Evolutionary conservation across 1,284 basidiomycete genomes (phyloP).

Genomic region (Trametes sp.): DNA sequence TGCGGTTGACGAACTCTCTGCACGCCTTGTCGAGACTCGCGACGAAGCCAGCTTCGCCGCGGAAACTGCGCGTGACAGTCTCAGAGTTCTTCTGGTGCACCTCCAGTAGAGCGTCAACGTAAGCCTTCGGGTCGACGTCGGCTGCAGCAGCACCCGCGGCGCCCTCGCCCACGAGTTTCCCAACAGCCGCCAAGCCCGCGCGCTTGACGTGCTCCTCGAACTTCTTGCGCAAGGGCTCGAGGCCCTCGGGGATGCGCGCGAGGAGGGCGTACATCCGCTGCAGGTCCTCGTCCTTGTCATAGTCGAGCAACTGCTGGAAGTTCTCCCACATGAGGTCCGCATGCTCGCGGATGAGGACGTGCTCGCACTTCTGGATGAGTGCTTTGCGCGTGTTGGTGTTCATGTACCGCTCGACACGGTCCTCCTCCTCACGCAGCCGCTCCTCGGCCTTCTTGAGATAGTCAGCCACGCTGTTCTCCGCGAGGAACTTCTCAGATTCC

Average conservation of each 20-base stretch:
- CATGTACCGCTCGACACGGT: slow-evolving; percentile 94
- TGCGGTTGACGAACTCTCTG: slow-evolving; percentile 95
- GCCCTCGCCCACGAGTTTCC: slow-evolving; percentile 80
- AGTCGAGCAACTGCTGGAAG: slow-evolving; percentile 93
- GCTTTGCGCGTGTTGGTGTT: slow-evolving; percentile 88
- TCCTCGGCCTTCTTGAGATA: slow-evolving; percentile 98
- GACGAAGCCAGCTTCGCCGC: slow-evolving; percentile 94
- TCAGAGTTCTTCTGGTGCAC: slow-evolving; percentile 95
- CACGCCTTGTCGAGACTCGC: slow-evolving; percentile 97
- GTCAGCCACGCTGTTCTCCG: slow-evolving; percentile 92
- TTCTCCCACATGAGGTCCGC: slow-evolving; percentile 91
- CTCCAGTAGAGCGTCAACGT: slow-evolving; percentile 91
- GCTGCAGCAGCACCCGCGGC: slow-evolving; percentile 71
- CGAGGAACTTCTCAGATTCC: slow-evolving; percentile 92
- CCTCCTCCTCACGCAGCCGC: slow-evolving; percentile 93
- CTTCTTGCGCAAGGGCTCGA: slow-evolving; percentile 91
- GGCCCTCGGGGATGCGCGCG: slow-evolving; percentile 87
- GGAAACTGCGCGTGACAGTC: slow-evolving; percentile 91
- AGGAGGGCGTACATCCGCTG: slow-evolving; percentile 96
- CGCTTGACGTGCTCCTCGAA: slow-evolving; percentile 97
- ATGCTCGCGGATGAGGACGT: slow-evolving; percentile 92
- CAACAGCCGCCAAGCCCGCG: slow-evolving; percentile 85
- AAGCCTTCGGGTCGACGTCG: slow-evolving; percentile 85
- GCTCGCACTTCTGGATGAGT: slow-evolving; percentile 91
- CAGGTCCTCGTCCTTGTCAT: slow-evolving; percentile 93